Conservation (phyloP, 768 basidiomycete genomes). For the Naganishia vishniacii region DNA sequence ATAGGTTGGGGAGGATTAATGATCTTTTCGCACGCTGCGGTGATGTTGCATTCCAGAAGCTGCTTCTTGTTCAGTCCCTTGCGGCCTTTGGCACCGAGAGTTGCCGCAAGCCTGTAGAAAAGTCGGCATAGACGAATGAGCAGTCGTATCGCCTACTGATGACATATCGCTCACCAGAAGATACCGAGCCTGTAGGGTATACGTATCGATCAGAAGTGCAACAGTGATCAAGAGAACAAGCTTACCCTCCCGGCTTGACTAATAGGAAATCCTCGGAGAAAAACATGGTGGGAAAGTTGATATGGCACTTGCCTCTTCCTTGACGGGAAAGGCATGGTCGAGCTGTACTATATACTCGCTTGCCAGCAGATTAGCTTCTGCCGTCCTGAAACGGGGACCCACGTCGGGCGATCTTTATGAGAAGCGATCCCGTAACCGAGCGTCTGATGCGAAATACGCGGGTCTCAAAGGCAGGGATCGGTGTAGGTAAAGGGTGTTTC, state of each 20-base stretch:
- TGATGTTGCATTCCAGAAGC: constrained; percentile 19
- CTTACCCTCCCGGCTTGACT: constrained; percentile 16
- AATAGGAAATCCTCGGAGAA: constrained; percentile 15
- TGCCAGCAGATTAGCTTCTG: neutral
- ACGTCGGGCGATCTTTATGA: neutral
- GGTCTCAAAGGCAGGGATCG: neutral
- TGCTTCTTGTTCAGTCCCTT: constrained; percentile 17
- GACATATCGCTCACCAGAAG: neutral
- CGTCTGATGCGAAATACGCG: neutral
- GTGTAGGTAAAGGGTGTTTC: neutral
- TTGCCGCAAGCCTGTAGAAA: constrained; percentile 24
- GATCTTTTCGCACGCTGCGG: constrained; percentile 25
- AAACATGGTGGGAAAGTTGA: constrained; percentile 9
- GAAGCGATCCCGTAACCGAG: neutral
- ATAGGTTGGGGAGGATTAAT: constrained; percentile 18
- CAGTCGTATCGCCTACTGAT: neutral
- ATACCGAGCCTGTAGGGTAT: neutral
- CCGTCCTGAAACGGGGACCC: neutral
- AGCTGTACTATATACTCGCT: neutral
- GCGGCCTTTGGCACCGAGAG: constrained; percentile 22
- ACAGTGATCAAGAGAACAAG: neutral
- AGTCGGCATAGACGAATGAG: neutral
- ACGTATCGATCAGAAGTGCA: no score
- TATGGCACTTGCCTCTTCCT: no score
- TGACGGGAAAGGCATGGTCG: neutral